Conservation (phyloP, 2,329 filamentous ascomycete genomes). For the Dothideomycetes sp. region DNA sequence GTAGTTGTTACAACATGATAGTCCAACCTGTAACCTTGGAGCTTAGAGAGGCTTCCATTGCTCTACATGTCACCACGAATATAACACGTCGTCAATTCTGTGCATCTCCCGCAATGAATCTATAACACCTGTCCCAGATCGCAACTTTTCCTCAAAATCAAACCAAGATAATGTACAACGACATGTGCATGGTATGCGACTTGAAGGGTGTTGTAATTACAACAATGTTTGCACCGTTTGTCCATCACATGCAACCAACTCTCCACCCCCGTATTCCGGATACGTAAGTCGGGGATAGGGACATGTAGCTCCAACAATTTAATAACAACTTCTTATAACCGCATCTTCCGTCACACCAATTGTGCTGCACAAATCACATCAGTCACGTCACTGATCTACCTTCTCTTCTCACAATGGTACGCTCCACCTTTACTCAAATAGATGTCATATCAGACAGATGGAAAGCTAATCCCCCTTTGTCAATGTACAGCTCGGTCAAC, state of each 20-base stretch:
- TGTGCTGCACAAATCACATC: too few relatives aligned
- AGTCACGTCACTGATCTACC: too few relatives aligned
- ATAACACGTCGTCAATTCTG: too few relatives aligned
- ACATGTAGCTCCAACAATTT: background rate
- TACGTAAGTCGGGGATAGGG: background rate
- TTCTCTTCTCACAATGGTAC: slow-evolving; percentile 8
- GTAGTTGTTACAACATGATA: slow-evolving; percentile 4
- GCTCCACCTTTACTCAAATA: background rate
- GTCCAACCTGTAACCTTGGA: slow-evolving; percentile 39
- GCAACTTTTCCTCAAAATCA: too few relatives aligned
- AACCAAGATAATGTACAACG: too few relatives aligned
- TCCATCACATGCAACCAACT: background rate
- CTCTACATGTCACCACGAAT: slow-evolving; percentile 13
- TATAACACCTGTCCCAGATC: too few relatives aligned
- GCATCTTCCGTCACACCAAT: too few relatives aligned
- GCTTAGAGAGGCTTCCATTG: slow-evolving; percentile 26
- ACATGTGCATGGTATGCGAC: too few relatives aligned
- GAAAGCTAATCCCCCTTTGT: background rate
- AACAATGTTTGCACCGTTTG: background rate
- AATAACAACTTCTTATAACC: background rate
- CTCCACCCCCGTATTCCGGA: background rate
- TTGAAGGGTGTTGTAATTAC: too few relatives aligned
- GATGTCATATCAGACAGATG: background rate
- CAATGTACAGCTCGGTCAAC: slow-evolving; percentile 91
- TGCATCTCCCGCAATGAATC: too few relatives aligned